Percentiles rank a stretch among this genome's conserved stretches.
Conservation (phyloP, 371 early-diverging fungal genomes). For the Blastocladiella emersonii region DNA sequence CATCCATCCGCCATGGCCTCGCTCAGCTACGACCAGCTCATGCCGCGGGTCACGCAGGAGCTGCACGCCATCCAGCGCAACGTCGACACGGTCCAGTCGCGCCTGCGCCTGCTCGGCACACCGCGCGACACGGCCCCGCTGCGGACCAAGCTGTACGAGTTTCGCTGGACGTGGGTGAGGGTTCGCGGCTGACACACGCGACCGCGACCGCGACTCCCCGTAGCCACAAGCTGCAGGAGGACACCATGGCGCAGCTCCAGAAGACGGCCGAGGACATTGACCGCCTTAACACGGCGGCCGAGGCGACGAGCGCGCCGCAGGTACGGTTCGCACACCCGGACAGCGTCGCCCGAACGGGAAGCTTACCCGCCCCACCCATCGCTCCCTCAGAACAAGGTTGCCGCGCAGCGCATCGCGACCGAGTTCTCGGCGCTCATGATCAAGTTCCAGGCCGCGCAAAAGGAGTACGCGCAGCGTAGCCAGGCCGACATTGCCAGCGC, state of each 20-base stretch:
- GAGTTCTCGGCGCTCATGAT: neutral
- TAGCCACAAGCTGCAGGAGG: conserved; percentile 67
- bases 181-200: conserved; percentile 3
- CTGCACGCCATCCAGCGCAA: conserved; percentile 17
- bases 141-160: conserved; percentile 53
- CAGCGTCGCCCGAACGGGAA: too few species aligned
- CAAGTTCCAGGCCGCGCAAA: conserved; percentile 14
- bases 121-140: conserved; percentile 59
- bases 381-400: conserved; percentile 15
- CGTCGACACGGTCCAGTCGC: conserved; percentile 63
- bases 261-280: conserved; percentile 64
- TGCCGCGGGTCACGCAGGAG: neutral
- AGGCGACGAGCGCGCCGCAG: conserved; percentile 14
- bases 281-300: conserved; percentile 32
- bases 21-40: too few species aligned
- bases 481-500: neutral
- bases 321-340: too few species aligned
- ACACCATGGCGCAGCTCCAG: conserved; percentile 65
- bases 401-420: conserved; percentile 7
- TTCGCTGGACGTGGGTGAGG: neutral
- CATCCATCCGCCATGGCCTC: too few species aligned
- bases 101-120: conserved; percentile 62
- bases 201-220: too few species aligned
- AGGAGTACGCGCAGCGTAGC: neutral
- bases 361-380: neutral